phyloP scores from a whole-genome alignment of 2,329 filamentous ascomycete genomes.

The Colletotrichum cereale region DNA sequence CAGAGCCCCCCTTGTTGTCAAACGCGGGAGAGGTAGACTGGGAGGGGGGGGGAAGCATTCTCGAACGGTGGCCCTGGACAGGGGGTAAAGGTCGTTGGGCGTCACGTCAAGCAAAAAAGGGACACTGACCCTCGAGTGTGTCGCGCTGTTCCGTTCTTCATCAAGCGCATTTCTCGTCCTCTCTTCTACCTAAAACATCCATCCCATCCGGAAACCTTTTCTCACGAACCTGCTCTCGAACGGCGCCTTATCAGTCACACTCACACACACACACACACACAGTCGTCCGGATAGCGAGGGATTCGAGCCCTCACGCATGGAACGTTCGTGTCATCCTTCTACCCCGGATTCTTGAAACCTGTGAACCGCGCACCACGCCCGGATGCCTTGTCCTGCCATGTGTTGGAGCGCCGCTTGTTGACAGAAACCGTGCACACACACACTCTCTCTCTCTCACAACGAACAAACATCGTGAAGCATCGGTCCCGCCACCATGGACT shows the following conservation, averaged over 20 bases:
- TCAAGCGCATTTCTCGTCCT: background rate
- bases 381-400: constrained; percentile 26
- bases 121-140: constrained; percentile 16
- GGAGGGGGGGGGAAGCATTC: background rate
- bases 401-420: constrained; percentile 26
- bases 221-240: constrained; percentile 15
- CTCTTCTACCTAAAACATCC: constrained; percentile 16
- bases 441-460: too few species aligned
- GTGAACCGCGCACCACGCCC: constrained; percentile 3
- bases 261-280: too few species aligned
- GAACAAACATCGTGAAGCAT: background rate
- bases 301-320: constrained; percentile 15
- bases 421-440: constrained; percentile 32
- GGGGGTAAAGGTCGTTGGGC: background rate
- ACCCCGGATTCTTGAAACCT: constrained; percentile 35
- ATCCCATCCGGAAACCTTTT: constrained; percentile 11
- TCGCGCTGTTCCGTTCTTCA: background rate
- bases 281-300: constrained; percentile 7
- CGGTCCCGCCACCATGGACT: constrained; percentile 34
- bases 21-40: background rate
- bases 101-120: constrained; percentile 15
- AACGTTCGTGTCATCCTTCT: constrained; percentile 26
- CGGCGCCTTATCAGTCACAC: constrained; percentile 7
- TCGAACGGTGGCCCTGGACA: constrained; percentile 10
- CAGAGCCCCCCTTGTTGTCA: background rate